Base-by-base conservation (phyloP, 108 stramenopile species). In the Skeletonema tropicum region DNA sequence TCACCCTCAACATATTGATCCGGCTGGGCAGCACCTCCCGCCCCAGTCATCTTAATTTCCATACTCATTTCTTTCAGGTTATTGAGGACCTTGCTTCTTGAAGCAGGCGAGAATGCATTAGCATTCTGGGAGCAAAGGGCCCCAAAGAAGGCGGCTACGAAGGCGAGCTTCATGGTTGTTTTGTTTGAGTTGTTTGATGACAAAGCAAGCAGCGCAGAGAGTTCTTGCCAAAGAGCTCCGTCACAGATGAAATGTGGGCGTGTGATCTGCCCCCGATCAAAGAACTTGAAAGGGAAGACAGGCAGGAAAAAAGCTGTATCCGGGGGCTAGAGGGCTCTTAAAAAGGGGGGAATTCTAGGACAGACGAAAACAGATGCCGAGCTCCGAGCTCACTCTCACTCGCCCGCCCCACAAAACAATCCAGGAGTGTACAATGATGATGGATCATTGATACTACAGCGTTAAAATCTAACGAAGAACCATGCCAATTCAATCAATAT, bases 41-140 rank as follows among this genome's bases (percentile, higher is more conserved):
- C 69, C 1, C 69, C 69, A 52, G 69, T n/a, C 69, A 70, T 70
- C 57, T 55, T 55, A 55, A 55, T 6, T 55, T 55, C 52, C 52
- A 55, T 55, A 55, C 69, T 70, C 69, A 70, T 70, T 41, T 70
- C 69, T 57, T 70, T 70, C 26, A 81, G 42, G 60, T 74, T 46
- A n/a, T 65, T 65, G 6, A 74, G 61, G 10, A 81, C 49, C 29
- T 70, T 70, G 35, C 52, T 60, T 45, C 59, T 46, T 52, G 68
- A 33, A 12, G 73, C 45, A 19, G 73, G 80, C 10, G 73, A 74
- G 42, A 81, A 81, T 19, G 80, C 80, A 8, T 35, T 30, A 38
- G 72, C 72, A 46, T 67, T 69, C 63, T 60, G 68, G 63, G 73
- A 62, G 23, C 64, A 35, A 29, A 74, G 48, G 39, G 39, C 72